phyloP scores from a whole-genome alignment of 2,329 filamentous ascomycete genomes.

The Chaetoscypha palmicola region DNA sequence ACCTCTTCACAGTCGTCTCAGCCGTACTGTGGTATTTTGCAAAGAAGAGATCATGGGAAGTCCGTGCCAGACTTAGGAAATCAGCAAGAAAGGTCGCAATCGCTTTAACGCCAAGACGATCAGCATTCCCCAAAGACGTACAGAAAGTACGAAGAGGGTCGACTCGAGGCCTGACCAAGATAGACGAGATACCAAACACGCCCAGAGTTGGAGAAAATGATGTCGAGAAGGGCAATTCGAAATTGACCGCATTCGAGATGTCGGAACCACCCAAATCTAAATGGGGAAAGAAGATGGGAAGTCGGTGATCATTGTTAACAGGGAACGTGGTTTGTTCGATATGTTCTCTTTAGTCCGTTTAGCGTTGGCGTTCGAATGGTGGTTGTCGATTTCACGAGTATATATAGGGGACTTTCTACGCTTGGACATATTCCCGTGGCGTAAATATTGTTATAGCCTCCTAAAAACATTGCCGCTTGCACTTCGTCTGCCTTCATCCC shows the following conservation, averaged over 20 bases:
- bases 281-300: slow-evolving; percentile 23
- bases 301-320: no score
- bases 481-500: slow-evolving; percentile 50
- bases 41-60: slow-evolving; percentile 79
- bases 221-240: slow-evolving; percentile 47
- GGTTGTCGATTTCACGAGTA: slow-evolving; percentile 7
- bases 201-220: slow-evolving; percentile 48
- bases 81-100: slow-evolving; percentile 57
- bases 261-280: slow-evolving; percentile 28
- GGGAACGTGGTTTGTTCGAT: no score
- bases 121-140: slow-evolving; percentile 53
- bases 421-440: slow-evolving; percentile 3
- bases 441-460: slow-evolving; percentile 42
- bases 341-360: slow-evolving; percentile 5
- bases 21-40: slow-evolving; percentile 71
- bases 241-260: slow-evolving; percentile 28
- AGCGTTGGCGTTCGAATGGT: slow-evolving; percentile 11
- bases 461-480: slow-evolving; percentile 72
- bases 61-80: slow-evolving; percentile 63
- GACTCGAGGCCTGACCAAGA: slow-evolving; percentile 37
- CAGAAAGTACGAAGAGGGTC: slow-evolving; percentile 36
- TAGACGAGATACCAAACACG: slow-evolving; percentile 54
- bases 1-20: no score
- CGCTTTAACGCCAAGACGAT: slow-evolving; percentile 54
- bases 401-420: slow-evolving; percentile 7